Conservation (phyloP, 352 stramenopile species). For the Phytophthora palmivora region DNA sequence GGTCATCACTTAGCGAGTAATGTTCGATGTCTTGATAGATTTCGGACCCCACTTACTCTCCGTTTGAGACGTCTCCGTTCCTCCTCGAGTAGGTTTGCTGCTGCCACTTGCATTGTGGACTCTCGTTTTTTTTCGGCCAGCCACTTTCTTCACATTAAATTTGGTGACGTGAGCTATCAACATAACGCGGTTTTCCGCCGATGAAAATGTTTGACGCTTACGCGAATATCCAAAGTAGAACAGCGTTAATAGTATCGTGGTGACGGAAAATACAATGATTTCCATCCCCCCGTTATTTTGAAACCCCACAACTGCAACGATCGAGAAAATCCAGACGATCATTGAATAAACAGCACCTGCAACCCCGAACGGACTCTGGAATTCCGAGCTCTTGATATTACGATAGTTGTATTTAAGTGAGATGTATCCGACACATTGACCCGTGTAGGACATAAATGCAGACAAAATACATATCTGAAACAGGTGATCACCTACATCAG, state of each 20-base stretch:
- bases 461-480: constrained; percentile 43
- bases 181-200: constrained; percentile 49
- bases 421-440: constrained; percentile 53
- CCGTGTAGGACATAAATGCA: constrained; percentile 49
- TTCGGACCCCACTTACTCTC: constrained; percentile 6
- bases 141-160: constrained; percentile 37
- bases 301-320: constrained; percentile 36
- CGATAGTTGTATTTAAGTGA: constrained; percentile 43
- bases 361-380: constrained; percentile 47
- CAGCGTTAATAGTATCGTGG: constrained; percentile 19
- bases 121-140: constrained; percentile 5
- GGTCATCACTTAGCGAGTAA: too few relatives aligned
- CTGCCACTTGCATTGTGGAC: constrained; percentile 6
- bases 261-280: constrained; percentile 24
- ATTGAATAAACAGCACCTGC: constrained; percentile 37
- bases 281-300: constrained; percentile 36
- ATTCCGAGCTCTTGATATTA: constrained; percentile 50
- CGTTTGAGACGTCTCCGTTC: constrained; percentile 18
- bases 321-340: constrained; percentile 32
- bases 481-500: constrained; percentile 27
- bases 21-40: constrained; percentile 23
- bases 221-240: constrained; percentile 51
- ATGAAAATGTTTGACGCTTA: constrained; percentile 46
- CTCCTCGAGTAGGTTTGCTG: constrained; percentile 20
- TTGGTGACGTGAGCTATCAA: constrained; percentile 57